Conservation (phyloP, 1,139 yeast species). For the Hemisphaericaspora xylanilytica region DNA sequence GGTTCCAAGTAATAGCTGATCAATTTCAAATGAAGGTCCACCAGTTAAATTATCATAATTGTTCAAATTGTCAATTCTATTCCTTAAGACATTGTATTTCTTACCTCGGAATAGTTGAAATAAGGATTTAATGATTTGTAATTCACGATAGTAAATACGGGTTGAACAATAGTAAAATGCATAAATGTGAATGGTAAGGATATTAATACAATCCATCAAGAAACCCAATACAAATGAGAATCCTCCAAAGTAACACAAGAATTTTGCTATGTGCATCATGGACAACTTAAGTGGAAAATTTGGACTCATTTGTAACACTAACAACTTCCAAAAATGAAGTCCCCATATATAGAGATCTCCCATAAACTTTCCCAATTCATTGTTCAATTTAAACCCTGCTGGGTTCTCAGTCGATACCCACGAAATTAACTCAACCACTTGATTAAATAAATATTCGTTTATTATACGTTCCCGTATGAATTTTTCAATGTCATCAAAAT, state of each 20-base stretch:
- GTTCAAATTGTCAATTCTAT: conserved; percentile 68
- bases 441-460: conserved; percentile 26
- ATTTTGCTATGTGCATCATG: conserved; percentile 14
- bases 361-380: conserved; percentile 78
- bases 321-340: conserved; percentile 60
- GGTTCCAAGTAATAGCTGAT: conserved; percentile 86
- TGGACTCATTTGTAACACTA: conserved; percentile 1
- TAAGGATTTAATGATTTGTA: conserved; percentile 65
- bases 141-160: conserved; percentile 73
- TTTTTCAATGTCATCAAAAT: conserved; percentile 34
- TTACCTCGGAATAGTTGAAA: conserved; percentile 88
- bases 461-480: conserved; percentile 39
- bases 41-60: conserved; percentile 42
- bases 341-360: conserved; percentile 90
- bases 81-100: conserved; percentile 77
- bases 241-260: conserved; percentile 52
- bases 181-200: conserved; percentile 69
- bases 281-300: background rate
- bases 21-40: conserved; percentile 63
- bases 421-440: conserved; percentile 48
- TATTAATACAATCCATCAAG: conserved; percentile 59
- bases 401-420: conserved; percentile 86
- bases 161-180: conserved; percentile 80
- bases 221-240: conserved; percentile 68
- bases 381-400: conserved; percentile 89